Evolutionary conservation across 2,329 filamentous ascomycete species (phyloP).

Genomic region (Beauveria bassiana): DNA sequence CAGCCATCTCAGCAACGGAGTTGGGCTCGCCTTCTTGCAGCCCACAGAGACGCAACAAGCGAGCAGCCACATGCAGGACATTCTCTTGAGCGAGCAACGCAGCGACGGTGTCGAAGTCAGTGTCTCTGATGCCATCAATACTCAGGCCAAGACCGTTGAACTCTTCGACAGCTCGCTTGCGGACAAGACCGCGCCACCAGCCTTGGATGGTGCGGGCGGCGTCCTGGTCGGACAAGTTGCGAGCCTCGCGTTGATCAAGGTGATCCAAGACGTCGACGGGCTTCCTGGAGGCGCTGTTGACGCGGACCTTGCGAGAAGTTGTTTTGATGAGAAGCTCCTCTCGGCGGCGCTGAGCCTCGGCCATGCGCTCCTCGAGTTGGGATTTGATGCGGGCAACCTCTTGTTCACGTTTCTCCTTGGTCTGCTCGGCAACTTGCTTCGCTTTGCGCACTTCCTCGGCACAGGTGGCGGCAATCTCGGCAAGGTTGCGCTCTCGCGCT

Average conservation of each 20-base stretch:
- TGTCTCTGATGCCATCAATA: conserved; percentile 61
- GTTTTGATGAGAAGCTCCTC: conserved; percentile 53
- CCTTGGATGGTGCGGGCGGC: conserved; percentile 61
- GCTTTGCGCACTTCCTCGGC: conserved; percentile 77
- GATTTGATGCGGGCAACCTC: conserved; percentile 61
- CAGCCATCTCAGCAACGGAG: conserved; percentile 60
- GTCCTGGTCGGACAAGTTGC: conserved; percentile 46
- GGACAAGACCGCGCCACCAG: conserved; percentile 56
- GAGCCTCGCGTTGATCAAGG: conserved; percentile 38
- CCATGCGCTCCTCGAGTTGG: conserved; percentile 73
- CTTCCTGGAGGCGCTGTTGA: conserved; percentile 46
- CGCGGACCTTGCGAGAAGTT: conserved; percentile 43
- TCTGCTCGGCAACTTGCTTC: conserved; percentile 74
- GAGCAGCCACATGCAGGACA: conserved; percentile 58
- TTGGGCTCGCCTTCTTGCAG: conserved; percentile 57
- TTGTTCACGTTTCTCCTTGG: conserved; percentile 71
- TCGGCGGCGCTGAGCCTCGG: conserved; percentile 66
- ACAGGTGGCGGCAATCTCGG: conserved; percentile 72
- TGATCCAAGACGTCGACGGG: conserved; percentile 40
- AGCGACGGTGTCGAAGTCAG: conserved; percentile 67
- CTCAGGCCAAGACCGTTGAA: conserved; percentile 61
- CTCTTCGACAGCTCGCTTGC: conserved; percentile 53
- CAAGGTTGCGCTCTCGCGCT: conserved; percentile 70
- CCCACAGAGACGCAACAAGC: conserved; percentile 61
- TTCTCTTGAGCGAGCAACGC: conserved; percentile 58